Base-by-base conservation (phyloP, 202 grass and related monocot genomes). In the Brachypodium distachyon region DNA sequence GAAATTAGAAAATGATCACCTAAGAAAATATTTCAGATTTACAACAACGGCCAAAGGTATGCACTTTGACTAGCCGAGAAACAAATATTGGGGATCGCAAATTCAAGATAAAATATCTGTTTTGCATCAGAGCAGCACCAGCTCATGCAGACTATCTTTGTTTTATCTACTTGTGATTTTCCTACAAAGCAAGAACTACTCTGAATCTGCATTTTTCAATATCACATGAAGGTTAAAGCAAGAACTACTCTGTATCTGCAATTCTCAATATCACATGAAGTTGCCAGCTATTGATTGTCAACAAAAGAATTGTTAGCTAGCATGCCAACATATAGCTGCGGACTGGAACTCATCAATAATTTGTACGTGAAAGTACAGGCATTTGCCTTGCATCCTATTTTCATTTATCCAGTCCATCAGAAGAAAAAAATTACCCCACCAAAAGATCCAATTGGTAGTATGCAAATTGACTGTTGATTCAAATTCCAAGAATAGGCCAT, bases 401-500 rank as follows among this genome's bases (percentile, higher is more conserved):
- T 68, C 76, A 61, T 49, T 41, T 42, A 72, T 54, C 37, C 13
- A 62, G 12, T 57, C 23, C 68, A 67, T 78, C 39, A 73, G 54
- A 41, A 16, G 13, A 76, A 40, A 41, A 16, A n/a, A 76, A 40
- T 12, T 39, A 66, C 9, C 21, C 68, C 18, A 80, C 28, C 50
- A 38, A 32, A 41, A 67, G 28, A 67, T 42, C 44, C 25, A 44
- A 63, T 49, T 50, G 51, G 63, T 62, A 74, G 39, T 22, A 75
- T 54, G 62, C 71, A 70, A 4, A 58, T 57, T 75, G n/a, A n/a
- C n/a, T n/a, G 32, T 31, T 69, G 51, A 48, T 48, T 25, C 63
- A 85, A 69, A 42, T 51, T 70, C 33, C 70, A 70, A 81, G n/a
- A 74, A 81, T 53, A 68, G 9, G 57, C 16, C 25, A 25, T 66